A percentile compares a stretch with the other conserved stretches of the same genome.
These are phyloP conservation scores for Hippophae gyantsensis DNA, from an alignment of 306 rosid genomes.

Conservation along the genomic window DNA sequence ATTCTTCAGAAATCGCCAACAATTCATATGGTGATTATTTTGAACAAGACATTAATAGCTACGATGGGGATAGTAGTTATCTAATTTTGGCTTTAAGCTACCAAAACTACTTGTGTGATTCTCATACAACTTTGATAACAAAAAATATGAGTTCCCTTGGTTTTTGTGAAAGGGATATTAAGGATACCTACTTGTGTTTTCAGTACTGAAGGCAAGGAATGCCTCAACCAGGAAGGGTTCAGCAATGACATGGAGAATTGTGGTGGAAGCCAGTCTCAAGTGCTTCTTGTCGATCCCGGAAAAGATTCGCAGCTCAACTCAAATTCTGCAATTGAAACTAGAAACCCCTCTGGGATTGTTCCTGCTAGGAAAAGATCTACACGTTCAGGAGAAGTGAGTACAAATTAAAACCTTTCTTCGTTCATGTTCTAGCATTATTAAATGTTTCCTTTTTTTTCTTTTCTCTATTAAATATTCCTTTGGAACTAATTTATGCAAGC, in stretches of 20 bases:
- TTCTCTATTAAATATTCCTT: too few species aligned
- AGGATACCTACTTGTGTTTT: conserved; percentile 15
- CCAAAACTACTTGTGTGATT: conserved; percentile 20
- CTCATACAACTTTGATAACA: conserved; percentile 22
- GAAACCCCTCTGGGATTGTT: conserved; percentile 8
- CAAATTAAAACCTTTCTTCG: background rate
- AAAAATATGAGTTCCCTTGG: conserved; percentile 23
- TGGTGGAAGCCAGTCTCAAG: conserved; percentile 16
- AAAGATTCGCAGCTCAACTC: conserved; percentile 17
- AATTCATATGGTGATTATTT: conserved; percentile 12
- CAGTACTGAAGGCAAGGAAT: conserved; percentile 19
- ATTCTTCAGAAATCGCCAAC: conserved; percentile 20
- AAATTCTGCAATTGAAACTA: conserved; percentile 24
- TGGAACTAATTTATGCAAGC: too few species aligned
- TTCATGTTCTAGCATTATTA: too few species aligned
- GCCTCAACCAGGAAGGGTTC: conserved; percentile 29
- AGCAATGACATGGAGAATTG: conserved; percentile 29
- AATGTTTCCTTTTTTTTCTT: too few species aligned
- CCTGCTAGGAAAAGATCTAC: conserved; percentile 43
- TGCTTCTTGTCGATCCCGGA: conserved; percentile 15
- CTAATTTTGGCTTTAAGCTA: conserved; percentile 15
- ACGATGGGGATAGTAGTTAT: conserved; percentile 8
- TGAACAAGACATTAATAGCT: conserved; percentile 19
- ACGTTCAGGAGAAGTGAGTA: conserved; percentile 36
- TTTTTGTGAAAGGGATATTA: conserved; percentile 24